Base-by-base conservation (phyloP, 164 flowering plant species). In the Nelumbo lutea region DNA sequence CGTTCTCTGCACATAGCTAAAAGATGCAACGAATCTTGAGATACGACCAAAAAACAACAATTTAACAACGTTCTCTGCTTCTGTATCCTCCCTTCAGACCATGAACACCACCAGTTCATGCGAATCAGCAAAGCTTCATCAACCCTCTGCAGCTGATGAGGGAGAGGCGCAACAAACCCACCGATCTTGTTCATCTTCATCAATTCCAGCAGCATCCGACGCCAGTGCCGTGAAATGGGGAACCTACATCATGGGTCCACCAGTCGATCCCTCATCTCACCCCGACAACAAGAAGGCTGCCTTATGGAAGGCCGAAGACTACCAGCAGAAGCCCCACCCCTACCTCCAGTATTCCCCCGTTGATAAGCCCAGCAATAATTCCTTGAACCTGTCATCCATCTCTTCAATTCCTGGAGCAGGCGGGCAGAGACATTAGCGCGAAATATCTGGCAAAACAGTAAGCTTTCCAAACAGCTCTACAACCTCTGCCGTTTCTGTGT, bases 171-270 rank as follows among this genome's bases (percentile, higher is more conserved):
- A 27, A 27, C 27, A 27, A 27, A 27, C 62, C 9, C 39, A 8
- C 45, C 42, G 15, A 44, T 39, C 62, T 6, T 45, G 57, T 6
- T 41, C 65, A 60, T 48, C 71, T 7, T 14, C 72, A 51, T 15
- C 60, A 4, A 9, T 56, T 47, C 47, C n/a, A 55, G 45, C 13
- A 42, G 68, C 67, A 5, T 11, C 64, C 6, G 68, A 61, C 9
- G 80, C 69, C 42, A 69, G 61, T 3, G 52, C 61, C 0, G 81
- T 82, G 78, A 85, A 84, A 69, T 87, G 91, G 93, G 97, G 94
- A 1, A 89, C 94, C 43, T 81, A 83, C 59, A 61, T 85, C 45
- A 91, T 89, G 94, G 93, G 95, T 2, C 44, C 81, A 2, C 95
- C 95, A 1, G 86, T 90, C 0, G 79, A 65, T 38, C 90, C 96